A percentile compares a stretch with the other conserved stretches of the same genome.
Conservation (phyloP, 225 moss, liverwort and hornwort species). For the Pseudoscleropodium purum region DNA sequence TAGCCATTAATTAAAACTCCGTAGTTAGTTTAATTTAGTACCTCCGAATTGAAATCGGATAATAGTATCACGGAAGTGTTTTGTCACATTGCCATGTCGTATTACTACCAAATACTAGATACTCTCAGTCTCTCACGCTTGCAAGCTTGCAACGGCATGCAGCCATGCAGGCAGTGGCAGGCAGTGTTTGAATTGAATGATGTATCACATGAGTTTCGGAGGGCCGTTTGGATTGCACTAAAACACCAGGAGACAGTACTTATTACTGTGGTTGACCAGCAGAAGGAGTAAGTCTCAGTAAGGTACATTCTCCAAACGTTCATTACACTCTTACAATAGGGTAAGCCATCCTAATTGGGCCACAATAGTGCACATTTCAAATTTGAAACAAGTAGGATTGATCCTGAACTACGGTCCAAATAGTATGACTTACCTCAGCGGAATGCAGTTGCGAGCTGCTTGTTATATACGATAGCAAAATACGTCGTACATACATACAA, state of each 20-base stretch:
- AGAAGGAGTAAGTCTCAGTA: not conserved
- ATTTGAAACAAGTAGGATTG: not conserved
- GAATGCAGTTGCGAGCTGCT: not conserved
- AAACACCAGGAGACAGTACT: not conserved
- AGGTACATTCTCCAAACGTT: not conserved
- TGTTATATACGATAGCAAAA: not conserved
- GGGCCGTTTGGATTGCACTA: slow-evolving; percentile 19
- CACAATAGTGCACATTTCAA: not conserved
- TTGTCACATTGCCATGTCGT: not conserved
- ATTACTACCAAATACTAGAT: not conserved
- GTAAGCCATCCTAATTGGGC: not conserved
- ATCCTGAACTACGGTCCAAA: not conserved
- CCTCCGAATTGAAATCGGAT: not conserved
- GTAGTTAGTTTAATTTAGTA: not conserved
- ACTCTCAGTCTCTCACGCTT: not conserved
- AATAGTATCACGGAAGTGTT: not conserved
- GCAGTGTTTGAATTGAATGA: not conserved
- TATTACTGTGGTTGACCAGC: slow-evolving; percentile 10
- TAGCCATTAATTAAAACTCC: not conserved
- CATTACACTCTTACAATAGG: not conserved
- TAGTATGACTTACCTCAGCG: not conserved
- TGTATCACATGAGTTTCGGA: not conserved
- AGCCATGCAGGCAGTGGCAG: not conserved
- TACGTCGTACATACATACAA: not conserved
- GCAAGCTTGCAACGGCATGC: not conserved